Base-by-base conservation (phyloP, 1,284 basidiomycete species). In the Boletus semigastroideus region DNA sequence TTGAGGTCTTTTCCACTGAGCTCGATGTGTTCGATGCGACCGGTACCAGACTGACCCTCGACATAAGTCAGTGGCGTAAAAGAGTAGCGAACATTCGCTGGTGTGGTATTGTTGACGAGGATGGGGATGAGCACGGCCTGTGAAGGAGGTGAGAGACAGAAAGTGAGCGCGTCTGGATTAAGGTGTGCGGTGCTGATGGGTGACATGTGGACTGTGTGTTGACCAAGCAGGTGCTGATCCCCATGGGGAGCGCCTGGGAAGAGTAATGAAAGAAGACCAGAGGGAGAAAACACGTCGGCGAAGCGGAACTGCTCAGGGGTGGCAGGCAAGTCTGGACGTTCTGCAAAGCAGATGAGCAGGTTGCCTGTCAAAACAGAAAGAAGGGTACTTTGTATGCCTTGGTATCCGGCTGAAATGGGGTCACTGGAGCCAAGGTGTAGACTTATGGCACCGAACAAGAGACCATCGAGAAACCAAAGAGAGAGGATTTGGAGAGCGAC, bases 81-180 rank as follows among this genome's bases (percentile, higher is more conserved):
- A 14, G 84, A 86, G 68, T 95, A 98, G 51, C 79, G 80, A 34
- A 98, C 73, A 51, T 79, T 76, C 13, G 79, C 77, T 1, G 92
- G 85, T n/a, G 78, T 78, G 3, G 94, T 94, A 71, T 97, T 96
- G 77, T 97, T 98, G 67, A 98, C 82, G 27, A 97, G 74, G 30
- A 95, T 72, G 2, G 93, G 92, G 42, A 95, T 72, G 45, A 90
- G 76, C 42, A 88, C 78, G 38, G 75, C 74, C 45, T 78, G 76
- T 10, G 74, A 73, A 6, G 82, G 73, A 3, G 81, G 68, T 1
- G 83, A 74, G 16, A 94, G 72, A 61, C 92, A 95, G 69, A 86
- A 91, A 14, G 83, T 82, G 47, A 80, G 72, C 19, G 69, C 73
- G 50, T 84, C 75, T 6, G 90, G 89, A 57, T 93, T 92, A 17